Base-by-base conservation (phyloP, 2,329 filamentous ascomycete species). In the Chaetomium strumarium region DNA sequence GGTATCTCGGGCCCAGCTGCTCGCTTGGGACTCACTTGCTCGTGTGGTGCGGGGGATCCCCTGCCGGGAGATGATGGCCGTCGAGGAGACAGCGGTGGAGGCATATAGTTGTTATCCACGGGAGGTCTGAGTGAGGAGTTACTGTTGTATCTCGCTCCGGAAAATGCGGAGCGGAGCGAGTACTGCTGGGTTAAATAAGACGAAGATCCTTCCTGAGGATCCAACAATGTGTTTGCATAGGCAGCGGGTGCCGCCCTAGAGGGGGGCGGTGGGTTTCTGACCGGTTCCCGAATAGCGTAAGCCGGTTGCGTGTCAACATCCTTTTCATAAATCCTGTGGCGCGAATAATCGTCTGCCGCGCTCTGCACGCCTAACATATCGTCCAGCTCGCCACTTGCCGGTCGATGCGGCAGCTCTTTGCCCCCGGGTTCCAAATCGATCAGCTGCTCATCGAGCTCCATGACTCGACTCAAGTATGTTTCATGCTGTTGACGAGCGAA, bases 391-490 rank as follows among this genome's bases (percentile, higher is more conserved):
- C 81, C 75, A 65, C 85, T 88, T 60, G 83, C 83, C 0, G 83
- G 83, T 17, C 79, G 73, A 5, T 76, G 82, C 31, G 92, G 92
- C 10, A 97, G 75, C 24, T 86, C 86, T 67, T 96, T 96, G 46
- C 81, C 83, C 49, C 80, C 78, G 58, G 74, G 59, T 57, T 71
- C 60, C 60, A 76, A 64, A 68, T 77, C 67, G 68, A 83, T 75
- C 60, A 83, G 74, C 63, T 93, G 81, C 58, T 85, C 83, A 62
- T 87, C 82, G 38, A 99, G 75, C 67, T 99, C 93, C 44, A 86
- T 84, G 60, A 97, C 95, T 51, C 93, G 85, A 53, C 85, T 89
- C 47, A 86, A 90, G 68, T 99, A 99, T 1, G 92, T 96, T 59
- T 86, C 83, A 64, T 89, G 85, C 89, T 95, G 62, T 36, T 13